phyloP scores from a whole-genome alignment of 2,329 filamentous ascomycete genomes.

The Fusarium continuum region DNA sequence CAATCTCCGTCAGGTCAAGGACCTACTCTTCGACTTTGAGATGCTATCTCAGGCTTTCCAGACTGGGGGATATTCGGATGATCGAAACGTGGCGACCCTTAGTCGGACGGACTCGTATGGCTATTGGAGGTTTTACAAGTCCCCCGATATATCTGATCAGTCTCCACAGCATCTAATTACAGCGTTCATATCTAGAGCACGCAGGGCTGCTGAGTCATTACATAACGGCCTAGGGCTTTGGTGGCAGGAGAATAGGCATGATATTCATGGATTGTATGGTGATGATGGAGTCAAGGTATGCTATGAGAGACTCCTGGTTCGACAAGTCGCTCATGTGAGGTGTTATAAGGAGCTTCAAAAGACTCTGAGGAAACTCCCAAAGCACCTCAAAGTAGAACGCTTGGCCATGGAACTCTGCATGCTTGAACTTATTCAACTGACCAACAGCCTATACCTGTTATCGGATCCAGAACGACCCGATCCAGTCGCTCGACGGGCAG shows the following conservation, averaged over 20 bases:
- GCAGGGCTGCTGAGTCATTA: not conserved
- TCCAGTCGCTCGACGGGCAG: not conserved
- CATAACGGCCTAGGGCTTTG: not conserved
- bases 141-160: not conserved
- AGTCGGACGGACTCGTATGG: not conserved
- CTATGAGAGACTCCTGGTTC: not conserved
- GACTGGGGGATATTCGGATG: not conserved
- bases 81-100: not conserved
- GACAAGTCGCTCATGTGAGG: not conserved
- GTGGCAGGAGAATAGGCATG: not conserved
- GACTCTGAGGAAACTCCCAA: not conserved
- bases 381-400: too few species aligned
- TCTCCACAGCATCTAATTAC: not conserved
- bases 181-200: not conserved
- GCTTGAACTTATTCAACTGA: not conserved
- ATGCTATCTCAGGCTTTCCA: not conserved
- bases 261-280: not conserved
- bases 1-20: not conserved
- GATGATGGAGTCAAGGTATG: not conserved
- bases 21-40: not conserved
- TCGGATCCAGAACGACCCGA: slow-evolving; percentile 15
- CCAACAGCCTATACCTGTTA: slow-evolving; percentile 1
- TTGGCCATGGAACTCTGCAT: not conserved
- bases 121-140: not conserved
- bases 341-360: not conserved